Evolutionary conservation across 441 rosid genomes (phyloP).

Genomic region (Melastoma candidum): DNA sequence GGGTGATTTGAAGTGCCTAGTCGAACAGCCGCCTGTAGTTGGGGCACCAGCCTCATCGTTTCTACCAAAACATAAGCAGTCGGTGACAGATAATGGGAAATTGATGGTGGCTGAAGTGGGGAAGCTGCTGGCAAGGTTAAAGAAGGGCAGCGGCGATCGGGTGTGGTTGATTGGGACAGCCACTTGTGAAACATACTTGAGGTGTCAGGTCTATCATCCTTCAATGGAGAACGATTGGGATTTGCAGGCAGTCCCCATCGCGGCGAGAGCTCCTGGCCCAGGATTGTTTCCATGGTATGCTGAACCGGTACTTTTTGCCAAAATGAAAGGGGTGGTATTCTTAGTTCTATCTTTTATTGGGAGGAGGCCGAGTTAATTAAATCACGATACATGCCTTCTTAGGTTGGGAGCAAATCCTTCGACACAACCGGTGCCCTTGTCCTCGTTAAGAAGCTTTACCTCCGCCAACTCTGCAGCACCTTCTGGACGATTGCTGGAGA

Average conservation of each 20-base stretch:
- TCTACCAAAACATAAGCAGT: conserved; percentile 30
- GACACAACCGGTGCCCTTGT: conserved; percentile 33
- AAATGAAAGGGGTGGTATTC: too few species aligned
- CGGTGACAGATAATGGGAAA: conserved; percentile 36
- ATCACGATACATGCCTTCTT: conserved; percentile 4
- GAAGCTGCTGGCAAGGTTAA: conserved; percentile 40
- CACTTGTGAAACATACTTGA: conserved; percentile 83
- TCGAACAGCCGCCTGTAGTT: conserved; percentile 28
- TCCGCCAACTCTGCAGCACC: conserved; percentile 23
- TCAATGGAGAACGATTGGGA: conserved; percentile 91
- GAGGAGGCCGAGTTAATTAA: too few species aligned
- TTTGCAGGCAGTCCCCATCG: conserved; percentile 81
- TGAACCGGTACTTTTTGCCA: background rate
- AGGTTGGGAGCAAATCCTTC: conserved; percentile 54
- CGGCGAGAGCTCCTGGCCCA: conserved; percentile 46
- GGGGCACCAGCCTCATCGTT: conserved; percentile 3
- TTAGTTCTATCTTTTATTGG: too few species aligned
- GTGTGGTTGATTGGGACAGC: conserved; percentile 85
- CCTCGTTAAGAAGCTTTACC: conserved; percentile 35
- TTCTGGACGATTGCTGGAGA: conserved; percentile 30
- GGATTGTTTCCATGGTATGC: conserved; percentile 58
- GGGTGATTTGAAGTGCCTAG: conserved; percentile 93
- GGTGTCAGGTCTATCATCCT: conserved; percentile 89
- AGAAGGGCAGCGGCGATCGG: conserved; percentile 23
- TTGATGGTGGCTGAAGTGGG: conserved; percentile 54